Conservation (phyloP, 306 rosid species). For the Dalbergia cochinchinensis region DNA sequence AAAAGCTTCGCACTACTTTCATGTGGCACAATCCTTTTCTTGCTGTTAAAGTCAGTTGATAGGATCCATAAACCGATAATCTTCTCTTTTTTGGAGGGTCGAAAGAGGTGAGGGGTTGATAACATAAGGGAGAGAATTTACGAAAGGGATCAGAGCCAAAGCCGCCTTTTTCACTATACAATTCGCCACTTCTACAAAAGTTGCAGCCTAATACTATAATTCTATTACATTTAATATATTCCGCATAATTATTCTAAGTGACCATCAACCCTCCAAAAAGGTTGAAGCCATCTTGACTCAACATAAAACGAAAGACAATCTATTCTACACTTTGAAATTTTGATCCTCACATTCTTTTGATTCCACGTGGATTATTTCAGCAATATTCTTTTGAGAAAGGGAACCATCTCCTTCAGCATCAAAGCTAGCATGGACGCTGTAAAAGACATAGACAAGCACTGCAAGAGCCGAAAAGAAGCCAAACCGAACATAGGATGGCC, state of each 20-base stretch:
- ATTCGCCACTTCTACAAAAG: conserved; percentile 56
- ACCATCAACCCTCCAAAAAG: conserved; percentile 46
- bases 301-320: neutral
- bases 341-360: conserved; percentile 56
- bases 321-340: conserved; percentile 57
- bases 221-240: conserved; percentile 29
- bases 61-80: conserved; percentile 16
- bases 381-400: conserved; percentile 56
- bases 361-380: conserved; percentile 41
- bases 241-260: conserved; percentile 30
- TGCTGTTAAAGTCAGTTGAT: conserved; percentile 18
- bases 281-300: conserved; percentile 25
- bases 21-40: neutral
- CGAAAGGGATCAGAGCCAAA: conserved; percentile 45
- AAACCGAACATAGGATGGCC: conserved; percentile 79
- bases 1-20: neutral
- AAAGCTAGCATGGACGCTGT: conserved; percentile 89
- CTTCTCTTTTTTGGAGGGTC: neutral
- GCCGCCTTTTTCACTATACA: conserved; percentile 60
- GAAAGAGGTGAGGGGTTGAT: neutral
- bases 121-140: conserved; percentile 39
- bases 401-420: conserved; percentile 76
- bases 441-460: conserved; percentile 74
- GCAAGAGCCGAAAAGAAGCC: conserved; percentile 72
- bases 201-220: conserved; percentile 47